These are phyloP conservation scores for Immersiporthe knoxdaviesiana DNA, from an alignment of 2,329 filamentous ascomycete species.

Conservation along the genomic window DNA sequence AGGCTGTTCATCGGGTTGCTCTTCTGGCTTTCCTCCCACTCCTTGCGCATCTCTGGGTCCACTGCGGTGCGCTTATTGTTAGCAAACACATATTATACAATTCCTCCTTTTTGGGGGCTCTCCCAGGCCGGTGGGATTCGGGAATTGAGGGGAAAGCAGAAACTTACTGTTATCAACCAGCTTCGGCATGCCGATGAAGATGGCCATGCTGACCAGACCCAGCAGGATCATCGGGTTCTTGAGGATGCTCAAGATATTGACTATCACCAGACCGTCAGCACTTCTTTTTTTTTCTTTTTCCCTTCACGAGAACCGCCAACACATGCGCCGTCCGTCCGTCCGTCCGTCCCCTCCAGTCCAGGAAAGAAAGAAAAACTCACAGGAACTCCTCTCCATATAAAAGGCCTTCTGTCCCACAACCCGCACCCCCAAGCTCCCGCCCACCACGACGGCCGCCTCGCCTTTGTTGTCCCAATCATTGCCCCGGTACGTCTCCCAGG, in stretches of 20 bases:
- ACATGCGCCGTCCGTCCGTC: neutral
- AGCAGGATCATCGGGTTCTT: slow-evolving; percentile 98
- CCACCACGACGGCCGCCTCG: slow-evolving; percentile 54
- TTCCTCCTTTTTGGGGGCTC: neutral
- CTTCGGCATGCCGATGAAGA: slow-evolving; percentile 94
- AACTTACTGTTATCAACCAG: slow-evolving; percentile 90
- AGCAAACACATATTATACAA: neutral
- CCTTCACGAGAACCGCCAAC: neutral
- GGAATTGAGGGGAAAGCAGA: slow-evolving; percentile 3
- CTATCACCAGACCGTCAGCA: slow-evolving; percentile 45
- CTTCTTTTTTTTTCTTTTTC: neutral
- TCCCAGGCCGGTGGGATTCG: no score
- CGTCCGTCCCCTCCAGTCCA: neutral
- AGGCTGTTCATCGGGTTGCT: slow-evolving; percentile 67
- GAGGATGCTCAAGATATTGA: slow-evolving; percentile 79
- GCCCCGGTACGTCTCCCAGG: slow-evolving; percentile 85
- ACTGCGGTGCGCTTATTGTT: slow-evolving; percentile 58
- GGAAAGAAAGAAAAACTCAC: slow-evolving; percentile 54
- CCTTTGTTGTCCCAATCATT: slow-evolving; percentile 91
- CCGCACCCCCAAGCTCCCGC: slow-evolving; percentile 60
- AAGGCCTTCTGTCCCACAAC: slow-evolving; percentile 70
- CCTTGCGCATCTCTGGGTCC: slow-evolving; percentile 93
- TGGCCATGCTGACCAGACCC: slow-evolving; percentile 76
- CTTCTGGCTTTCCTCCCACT: slow-evolving; percentile 90
- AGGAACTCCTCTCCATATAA: slow-evolving; percentile 75